Evolutionary conservation across 2,329 filamentous ascomycete genomes (phyloP).

Genomic region (Fonsecaea nubica): DNA sequence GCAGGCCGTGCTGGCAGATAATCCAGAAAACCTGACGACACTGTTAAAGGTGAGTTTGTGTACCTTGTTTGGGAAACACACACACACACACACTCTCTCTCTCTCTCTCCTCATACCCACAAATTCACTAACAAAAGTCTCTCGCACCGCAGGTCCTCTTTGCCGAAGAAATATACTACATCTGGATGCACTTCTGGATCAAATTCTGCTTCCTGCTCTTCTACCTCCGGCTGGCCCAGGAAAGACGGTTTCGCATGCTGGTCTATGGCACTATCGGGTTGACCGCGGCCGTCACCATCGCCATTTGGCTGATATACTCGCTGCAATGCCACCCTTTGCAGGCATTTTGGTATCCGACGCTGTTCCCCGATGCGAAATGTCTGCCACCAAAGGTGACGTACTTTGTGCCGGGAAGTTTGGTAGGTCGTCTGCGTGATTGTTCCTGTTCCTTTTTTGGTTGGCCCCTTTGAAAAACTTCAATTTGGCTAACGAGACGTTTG

Average conservation of each 20-base stretch:
- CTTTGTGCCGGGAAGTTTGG: conserved; percentile 4
- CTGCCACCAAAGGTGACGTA: background rate
- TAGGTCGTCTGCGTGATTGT: background rate
- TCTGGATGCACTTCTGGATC: conserved; percentile 9
- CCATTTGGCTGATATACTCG: background rate
- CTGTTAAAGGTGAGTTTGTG: background rate
- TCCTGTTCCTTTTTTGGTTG: too few relatives aligned
- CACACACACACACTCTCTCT: too few relatives aligned
- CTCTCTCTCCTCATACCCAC: background rate
- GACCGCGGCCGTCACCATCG: background rate
- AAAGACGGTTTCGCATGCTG: background rate
- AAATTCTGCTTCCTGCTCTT: conserved; percentile 4
- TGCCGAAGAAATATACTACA: conserved; percentile 5
- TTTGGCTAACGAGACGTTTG: background rate
- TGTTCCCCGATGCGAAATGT: background rate
- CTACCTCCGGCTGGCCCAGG: background rate
- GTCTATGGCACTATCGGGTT: background rate
- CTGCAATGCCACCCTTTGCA: background rate
- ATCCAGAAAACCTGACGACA: background rate
- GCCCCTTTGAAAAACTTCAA: background rate
- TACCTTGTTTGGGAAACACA: too few relatives aligned
- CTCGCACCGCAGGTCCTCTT: background rate
- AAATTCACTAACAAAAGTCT: background rate
- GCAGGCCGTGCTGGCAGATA: background rate
- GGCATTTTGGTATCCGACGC: background rate